phyloP scores from a whole-genome alignment of 2,329 filamentous ascomycete species.

The Nigrospora sphaerica region DNA sequence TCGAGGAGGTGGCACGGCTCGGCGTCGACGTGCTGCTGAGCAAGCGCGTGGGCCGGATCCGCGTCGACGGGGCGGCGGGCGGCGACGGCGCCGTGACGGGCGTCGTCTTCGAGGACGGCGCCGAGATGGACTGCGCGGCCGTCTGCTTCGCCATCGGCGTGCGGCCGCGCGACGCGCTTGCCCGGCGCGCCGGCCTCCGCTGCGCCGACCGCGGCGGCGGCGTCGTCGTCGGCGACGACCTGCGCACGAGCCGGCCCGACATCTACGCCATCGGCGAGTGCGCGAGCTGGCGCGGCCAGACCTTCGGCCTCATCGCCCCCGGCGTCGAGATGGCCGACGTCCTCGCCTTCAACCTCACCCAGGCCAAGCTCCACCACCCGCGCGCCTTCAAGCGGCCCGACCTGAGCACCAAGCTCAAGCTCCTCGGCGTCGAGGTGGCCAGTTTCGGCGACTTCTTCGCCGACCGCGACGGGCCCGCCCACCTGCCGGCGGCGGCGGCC shows the following conservation, averaged over 20 bases:
- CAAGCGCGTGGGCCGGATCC: conserved; percentile 66
- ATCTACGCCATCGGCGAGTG: conserved; percentile 90
- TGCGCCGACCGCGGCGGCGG: conserved; percentile 69
- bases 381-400: conserved; percentile 74
- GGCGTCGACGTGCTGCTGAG: conserved; percentile 75
- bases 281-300: conserved; percentile 81
- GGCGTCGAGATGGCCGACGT: conserved; percentile 92
- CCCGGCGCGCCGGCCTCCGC: conserved; percentile 59
- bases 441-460: conserved; percentile 94
- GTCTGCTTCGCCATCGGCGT: conserved; percentile 90
- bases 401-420: conserved; percentile 84
- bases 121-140: conserved; percentile 68
- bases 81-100: conserved; percentile 62
- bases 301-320: conserved; percentile 82
- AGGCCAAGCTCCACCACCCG: conserved; percentile 64
- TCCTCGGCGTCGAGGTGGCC: conserved; percentile 84
- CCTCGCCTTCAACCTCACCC: conserved; percentile 83
- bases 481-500: conserved; percentile 54
- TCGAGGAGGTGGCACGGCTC: conserved; percentile 71
- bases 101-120: conserved; percentile 74
- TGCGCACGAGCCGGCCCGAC: conserved; percentile 63
- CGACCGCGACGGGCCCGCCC: conserved; percentile 73
- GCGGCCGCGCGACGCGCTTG: conserved; percentile 72
- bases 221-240: conserved; percentile 60
- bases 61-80: conserved; percentile 48